Percentiles rank a stretch among this genome's conserved stretches.
phyloP scores from a whole-genome alignment of 257 asterid species.

The Solanum pimpinellifolium region DNA sequence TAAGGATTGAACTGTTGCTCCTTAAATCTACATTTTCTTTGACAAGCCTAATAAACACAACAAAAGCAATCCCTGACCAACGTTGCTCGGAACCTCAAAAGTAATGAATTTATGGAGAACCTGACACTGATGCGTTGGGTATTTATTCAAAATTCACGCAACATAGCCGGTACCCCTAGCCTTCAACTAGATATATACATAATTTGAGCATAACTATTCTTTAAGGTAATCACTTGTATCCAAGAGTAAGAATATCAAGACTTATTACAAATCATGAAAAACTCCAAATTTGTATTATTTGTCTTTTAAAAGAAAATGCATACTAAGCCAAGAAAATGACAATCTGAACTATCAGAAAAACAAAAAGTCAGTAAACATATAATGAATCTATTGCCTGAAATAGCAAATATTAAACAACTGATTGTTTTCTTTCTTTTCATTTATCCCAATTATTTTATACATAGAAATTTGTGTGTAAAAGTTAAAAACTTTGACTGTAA shows the following conservation, averaged over 20 bases:
- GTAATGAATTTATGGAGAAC: neutral
- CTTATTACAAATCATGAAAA: neutral
- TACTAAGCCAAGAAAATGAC: neutral
- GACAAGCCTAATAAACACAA: neutral
- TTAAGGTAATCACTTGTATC: neutral
- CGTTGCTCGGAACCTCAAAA: neutral
- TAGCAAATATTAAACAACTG: neutral
- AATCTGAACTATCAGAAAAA: neutral
- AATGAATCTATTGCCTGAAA: neutral
- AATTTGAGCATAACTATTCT: neutral
- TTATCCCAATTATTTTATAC: neutral
- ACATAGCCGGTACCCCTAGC: neutral
- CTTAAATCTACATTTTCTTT: constrained; percentile 1
- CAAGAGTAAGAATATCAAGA: neutral
- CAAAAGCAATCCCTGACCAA: neutral
- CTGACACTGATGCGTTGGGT: neutral
- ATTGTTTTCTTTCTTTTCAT: neutral
- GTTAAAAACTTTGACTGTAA: neutral
- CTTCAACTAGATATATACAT: neutral
- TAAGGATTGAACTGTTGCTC: constrained; percentile 15
- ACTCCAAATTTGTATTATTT: neutral
- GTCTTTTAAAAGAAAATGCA: neutral
- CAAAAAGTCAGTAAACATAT: neutral
- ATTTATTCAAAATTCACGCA: neutral
- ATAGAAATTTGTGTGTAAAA: constrained; percentile 1